Conservation (phyloP, 805 yeast genomes). For the Candida stauntonica region DNA sequence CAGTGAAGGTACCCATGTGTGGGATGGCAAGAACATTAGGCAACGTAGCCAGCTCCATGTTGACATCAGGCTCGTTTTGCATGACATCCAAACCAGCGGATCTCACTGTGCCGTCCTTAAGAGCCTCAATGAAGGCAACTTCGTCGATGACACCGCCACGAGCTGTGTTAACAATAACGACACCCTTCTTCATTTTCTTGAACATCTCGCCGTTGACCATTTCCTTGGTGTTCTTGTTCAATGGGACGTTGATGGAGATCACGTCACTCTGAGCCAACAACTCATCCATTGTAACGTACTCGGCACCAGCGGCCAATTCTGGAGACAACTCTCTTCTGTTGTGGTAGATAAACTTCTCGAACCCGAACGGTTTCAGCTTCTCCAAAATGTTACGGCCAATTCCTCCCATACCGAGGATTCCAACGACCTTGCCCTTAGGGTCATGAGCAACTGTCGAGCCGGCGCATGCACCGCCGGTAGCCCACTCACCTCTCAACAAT, state of each 20-base stretch:
- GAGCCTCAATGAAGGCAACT: conserved; percentile 46
- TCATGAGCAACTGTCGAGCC: conserved; percentile 67
- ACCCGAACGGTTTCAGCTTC: conserved; percentile 73
- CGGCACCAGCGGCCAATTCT: conserved; percentile 65
- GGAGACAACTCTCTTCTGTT: conserved; percentile 55
- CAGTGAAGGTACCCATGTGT: conserved; percentile 82
- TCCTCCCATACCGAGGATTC: conserved; percentile 86
- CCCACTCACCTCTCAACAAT: conserved; percentile 62
- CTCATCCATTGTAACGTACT: conserved; percentile 69
- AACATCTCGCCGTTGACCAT: conserved; percentile 57
- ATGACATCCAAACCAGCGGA: conserved; percentile 73
- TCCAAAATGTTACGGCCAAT: conserved; percentile 79
- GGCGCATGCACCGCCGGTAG: conserved; percentile 43
- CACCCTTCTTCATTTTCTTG: conserved; percentile 72
- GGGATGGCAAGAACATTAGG: conserved; percentile 78
- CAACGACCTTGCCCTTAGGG: conserved; percentile 72
- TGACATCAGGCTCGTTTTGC: conserved; percentile 70
- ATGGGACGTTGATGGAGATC: conserved; percentile 71
- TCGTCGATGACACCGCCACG: conserved; percentile 84
- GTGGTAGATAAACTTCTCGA: conserved; percentile 63
- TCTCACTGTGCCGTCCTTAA: conserved; percentile 61
- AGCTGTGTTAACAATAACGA: conserved; percentile 74
- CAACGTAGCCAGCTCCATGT: conserved; percentile 53
- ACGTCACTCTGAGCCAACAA: conserved; percentile 62
- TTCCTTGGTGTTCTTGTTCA: conserved; percentile 68